Percentiles rank a stretch among this genome's conserved stretches.
Conservation (phyloP, 108 stramenopile species). For the Cafeteria roenbergensis region DNA sequence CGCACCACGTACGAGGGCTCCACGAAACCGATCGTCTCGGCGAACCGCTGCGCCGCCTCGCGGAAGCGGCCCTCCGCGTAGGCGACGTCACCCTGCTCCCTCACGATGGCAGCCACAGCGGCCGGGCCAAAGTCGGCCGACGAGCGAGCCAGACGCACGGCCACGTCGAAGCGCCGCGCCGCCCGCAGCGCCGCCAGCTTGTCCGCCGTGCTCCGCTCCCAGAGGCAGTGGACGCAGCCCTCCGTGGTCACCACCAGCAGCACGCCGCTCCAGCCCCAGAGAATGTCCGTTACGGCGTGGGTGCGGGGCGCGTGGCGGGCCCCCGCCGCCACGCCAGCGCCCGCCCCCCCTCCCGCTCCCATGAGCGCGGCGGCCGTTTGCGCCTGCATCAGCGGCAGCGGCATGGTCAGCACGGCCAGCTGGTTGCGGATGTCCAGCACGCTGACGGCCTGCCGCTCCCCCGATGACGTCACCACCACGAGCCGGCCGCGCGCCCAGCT, state of each 20-base stretch:
- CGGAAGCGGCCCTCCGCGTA: conserved; percentile 74
- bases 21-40: conserved; percentile 74
- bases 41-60: conserved; percentile 78
- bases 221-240: conserved; percentile 61
- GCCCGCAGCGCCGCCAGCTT: conserved; percentile 70
- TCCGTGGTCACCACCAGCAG: conserved; percentile 24
- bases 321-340: conserved; percentile 5
- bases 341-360: conserved; percentile 6
- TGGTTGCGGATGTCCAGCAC: no score
- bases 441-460: no score
- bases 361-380: conserved; percentile 8
- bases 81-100: conserved; percentile 76
- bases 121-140: conserved; percentile 34
- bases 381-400: conserved; percentile 11
- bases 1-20: conserved; percentile 82
- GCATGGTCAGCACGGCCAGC: conserved; percentile 21
- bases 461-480: conserved; percentile 35
- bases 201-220: conserved; percentile 65
- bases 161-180: conserved; percentile 71
- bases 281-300: neutral
- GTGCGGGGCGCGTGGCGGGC: neutral
- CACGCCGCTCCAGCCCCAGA: neutral
- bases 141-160: conserved; percentile 65
- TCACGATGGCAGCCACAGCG: conserved; percentile 61
- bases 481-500: conserved; percentile 20